These are phyloP conservation scores for Russula emetica DNA, from an alignment of 768 basidiomycete genomes.

Conservation along the genomic window DNA sequence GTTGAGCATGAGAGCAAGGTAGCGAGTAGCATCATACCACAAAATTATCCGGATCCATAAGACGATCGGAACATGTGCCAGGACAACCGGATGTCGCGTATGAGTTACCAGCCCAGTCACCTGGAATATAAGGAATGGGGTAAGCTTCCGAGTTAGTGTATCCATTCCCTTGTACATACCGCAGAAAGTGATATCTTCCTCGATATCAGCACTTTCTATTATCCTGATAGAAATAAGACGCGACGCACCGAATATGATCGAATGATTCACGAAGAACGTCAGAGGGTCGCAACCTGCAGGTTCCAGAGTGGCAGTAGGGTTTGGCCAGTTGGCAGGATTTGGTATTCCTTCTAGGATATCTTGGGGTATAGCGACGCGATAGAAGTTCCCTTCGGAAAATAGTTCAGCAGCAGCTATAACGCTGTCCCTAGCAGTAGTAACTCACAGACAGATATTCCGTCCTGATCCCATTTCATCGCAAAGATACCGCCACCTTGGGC, in stretches of 20 bases:
- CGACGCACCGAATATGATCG: constrained; percentile 67
- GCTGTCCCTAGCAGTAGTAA: constrained; percentile 14
- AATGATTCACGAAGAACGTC: constrained; percentile 61
- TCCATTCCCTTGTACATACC: constrained; percentile 41
- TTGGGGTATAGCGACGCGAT: constrained; percentile 66
- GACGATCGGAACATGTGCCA: constrained; percentile 59
- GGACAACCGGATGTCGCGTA: constrained; percentile 72
- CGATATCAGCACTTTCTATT: not conserved
- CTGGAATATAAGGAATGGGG: constrained; percentile 35
- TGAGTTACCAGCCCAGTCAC: constrained; percentile 82
- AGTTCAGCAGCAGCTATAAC: not conserved
- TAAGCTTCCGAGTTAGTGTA: constrained; percentile 11
- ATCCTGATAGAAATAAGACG: not conserved
- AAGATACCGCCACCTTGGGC: constrained; percentile 77
- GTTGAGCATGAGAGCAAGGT: not conserved
- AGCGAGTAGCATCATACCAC: constrained; percentile 44
- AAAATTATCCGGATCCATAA: constrained; percentile 70
- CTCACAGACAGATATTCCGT: constrained; percentile 72
- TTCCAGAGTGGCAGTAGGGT: constrained; percentile 57
- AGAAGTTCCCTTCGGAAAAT: constrained; percentile 68
- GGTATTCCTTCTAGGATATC: constrained; percentile 62
- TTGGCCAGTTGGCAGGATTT: constrained; percentile 63
- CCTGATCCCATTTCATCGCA: constrained; percentile 85
- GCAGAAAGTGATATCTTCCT: constrained; percentile 75
- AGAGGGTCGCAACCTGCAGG: constrained; percentile 53